Base-by-base conservation (phyloP, 2,329 filamentous ascomycete species). In the Ambrosiella xylebori region DNA sequence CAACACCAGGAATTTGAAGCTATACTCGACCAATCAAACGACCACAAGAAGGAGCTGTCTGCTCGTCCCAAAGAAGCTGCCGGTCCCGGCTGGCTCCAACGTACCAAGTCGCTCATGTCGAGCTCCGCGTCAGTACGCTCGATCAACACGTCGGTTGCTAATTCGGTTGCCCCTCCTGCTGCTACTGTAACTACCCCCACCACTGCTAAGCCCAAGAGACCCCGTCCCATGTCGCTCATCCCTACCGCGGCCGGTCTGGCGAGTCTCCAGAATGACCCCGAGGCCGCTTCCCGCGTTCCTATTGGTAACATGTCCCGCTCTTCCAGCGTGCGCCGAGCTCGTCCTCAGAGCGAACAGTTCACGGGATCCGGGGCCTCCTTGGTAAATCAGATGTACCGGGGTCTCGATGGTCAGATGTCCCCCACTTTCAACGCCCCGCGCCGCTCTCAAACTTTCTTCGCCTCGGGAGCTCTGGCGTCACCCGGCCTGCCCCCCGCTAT, bases 1-100 rank as follows among this genome's bases (percentile, higher is more conserved):
- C 86, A 95, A 67, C 87, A 96, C 71, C 86, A 95, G 66, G 90
- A 95, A 64, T 97, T 95, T 64, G 91, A 98, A 71, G 83, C 88
- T 62, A 95, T 97, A 61, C 76, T 96, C 45, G 88, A 95, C 68
- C 86, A 88, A 69, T 86, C 85, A 7, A 80, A 80, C 56, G 80
- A 84, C 58, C 39, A 64, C 36, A 63, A 44, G 17, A 95, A 95
- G 70, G 89, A 93, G n/a, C 79, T 94, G 15, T 87, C 88, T 5
- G 79, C 86, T 1, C 82, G 88, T 62, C 77, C 75, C 66, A 70
- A 56, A 61, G 67, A 63, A 67, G 66, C 61, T 19, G 63, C 64
- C 27, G 56, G 73, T 9, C 68, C 72, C 13, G 77, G 77, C 7
- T 70, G 83, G 50, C 69, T 83, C 44, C 78, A 82, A 66, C 77